phyloP scores from a whole-genome alignment of 768 basidiomycete species.

The Lactarius hatsudake region DNA sequence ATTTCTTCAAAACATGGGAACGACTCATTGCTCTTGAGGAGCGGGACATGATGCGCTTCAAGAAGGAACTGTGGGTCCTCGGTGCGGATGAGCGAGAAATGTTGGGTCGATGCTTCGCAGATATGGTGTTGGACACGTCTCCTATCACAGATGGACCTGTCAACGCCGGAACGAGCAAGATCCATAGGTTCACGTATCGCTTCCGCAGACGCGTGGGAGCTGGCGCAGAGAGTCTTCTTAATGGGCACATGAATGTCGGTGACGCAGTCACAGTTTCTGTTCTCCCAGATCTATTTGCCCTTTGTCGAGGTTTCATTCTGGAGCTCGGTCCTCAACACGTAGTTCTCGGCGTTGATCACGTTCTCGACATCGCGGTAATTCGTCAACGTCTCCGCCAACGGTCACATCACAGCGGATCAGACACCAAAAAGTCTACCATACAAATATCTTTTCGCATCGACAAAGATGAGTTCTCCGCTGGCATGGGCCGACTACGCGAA shows the following conservation, averaged over 20 bases:
- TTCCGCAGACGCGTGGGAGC: conserved; percentile 42
- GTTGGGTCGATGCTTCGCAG: conserved; percentile 78
- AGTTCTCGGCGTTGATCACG: conserved; percentile 80
- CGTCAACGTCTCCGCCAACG: conserved; percentile 37
- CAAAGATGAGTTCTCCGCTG: conserved; percentile 85
- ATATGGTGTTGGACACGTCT: conserved; percentile 65
- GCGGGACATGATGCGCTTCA: conserved; percentile 77
- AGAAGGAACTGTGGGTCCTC: conserved; percentile 93
- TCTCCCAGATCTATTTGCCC: conserved; percentile 80
- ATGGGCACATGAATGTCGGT: conserved; percentile 72
- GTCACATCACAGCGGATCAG: conserved; percentile 31
- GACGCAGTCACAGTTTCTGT: conserved; percentile 88
- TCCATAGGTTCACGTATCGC: conserved; percentile 77
- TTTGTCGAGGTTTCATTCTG: conserved; percentile 81
- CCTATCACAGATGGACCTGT: conserved; percentile 33
- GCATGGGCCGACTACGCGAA: conserved; percentile 84
- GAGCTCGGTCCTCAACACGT: conserved; percentile 63
- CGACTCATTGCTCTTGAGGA: conserved; percentile 81
- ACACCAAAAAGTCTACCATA: conserved; percentile 22
- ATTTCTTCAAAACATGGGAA: conserved; percentile 94
- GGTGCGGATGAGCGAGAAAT: conserved; percentile 73
- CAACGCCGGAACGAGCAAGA: conserved; percentile 44
- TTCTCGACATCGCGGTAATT: conserved; percentile 53
- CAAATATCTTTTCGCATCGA: conserved; percentile 76
- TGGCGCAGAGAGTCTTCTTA: conserved; percentile 49